A percentile compares a stretch with the other conserved stretches of the same genome.
phyloP scores from a whole-genome alignment of 1,139 yeast genomes.

The Martiniozyma asiatica region DNA sequence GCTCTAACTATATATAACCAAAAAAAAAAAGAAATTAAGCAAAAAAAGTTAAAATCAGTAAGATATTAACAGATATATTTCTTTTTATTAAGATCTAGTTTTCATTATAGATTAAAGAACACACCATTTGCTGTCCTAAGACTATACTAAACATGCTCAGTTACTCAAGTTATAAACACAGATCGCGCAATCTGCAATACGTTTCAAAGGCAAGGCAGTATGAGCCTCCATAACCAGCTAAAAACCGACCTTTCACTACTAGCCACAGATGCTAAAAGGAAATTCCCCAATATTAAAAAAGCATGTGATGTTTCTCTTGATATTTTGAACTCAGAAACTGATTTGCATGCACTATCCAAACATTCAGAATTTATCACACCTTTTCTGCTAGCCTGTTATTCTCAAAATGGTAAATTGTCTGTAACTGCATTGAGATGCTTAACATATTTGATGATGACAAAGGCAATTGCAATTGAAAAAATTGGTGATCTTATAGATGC shows the following conservation, averaged over 20 bases:
- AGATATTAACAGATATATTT: no score
- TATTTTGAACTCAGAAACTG: slow-evolving; percentile 27
- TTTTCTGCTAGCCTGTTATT: slow-evolving; percentile 57
- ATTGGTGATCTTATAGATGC: slow-evolving; percentile 51
- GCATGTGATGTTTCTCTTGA: slow-evolving; percentile 55
- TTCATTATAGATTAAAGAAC: no score
- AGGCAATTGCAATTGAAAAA: slow-evolving; percentile 20
- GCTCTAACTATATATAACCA: no score
- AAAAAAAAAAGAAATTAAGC: no score
- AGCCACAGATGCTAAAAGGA: slow-evolving; percentile 58
- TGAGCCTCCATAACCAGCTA: slow-evolving; percentile 32
- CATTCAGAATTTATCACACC: slow-evolving; percentile 53
- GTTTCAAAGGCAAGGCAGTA: no score
- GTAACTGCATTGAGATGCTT: slow-evolving; percentile 61
- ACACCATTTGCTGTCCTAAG: no score
- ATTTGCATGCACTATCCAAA: no score
- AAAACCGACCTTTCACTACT: slow-evolving; percentile 45
- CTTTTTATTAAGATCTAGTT: no score
- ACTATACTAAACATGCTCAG: no score
- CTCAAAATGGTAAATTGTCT: slow-evolving; percentile 64
- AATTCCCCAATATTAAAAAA: slow-evolving; percentile 51
- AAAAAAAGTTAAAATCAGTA: no score
- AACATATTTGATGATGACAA: slow-evolving; percentile 24
- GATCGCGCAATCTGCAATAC: no score
- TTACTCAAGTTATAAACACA: no score